A percentile compares a stretch with the other conserved stretches of the same genome.
phyloP scores from a whole-genome alignment of 805 yeast genomes.

The Blastobotrys peoriensis region DNA sequence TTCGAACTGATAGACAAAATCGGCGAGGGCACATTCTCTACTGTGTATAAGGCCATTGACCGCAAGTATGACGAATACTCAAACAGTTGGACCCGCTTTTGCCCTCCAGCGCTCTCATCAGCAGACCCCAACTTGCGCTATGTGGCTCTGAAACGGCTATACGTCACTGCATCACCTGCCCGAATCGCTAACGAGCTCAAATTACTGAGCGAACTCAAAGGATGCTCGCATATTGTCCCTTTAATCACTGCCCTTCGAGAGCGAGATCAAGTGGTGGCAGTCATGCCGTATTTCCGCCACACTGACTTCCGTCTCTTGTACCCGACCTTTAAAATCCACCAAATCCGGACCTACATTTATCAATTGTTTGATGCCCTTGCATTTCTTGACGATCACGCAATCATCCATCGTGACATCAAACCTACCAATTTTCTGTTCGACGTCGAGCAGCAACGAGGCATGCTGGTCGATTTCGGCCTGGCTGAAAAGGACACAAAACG shows the following conservation, averaged over 20 bases:
- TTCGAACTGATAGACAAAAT: slow-evolving; percentile 51
- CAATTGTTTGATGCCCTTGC: slow-evolving; percentile 72
- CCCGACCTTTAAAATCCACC: slow-evolving; percentile 69
- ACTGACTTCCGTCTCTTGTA: slow-evolving; percentile 82
- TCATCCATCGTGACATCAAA: slow-evolving; percentile 90
- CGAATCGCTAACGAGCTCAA: slow-evolving; percentile 86
- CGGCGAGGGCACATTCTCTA: slow-evolving; percentile 62
- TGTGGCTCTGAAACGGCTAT: slow-evolving; percentile 89
- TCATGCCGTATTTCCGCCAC: slow-evolving; percentile 85
- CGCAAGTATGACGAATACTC: slow-evolving; percentile 31
- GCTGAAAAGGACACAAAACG: slow-evolving; percentile 55
- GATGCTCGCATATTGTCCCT: slow-evolving; percentile 72
- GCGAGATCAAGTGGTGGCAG: slow-evolving; percentile 90
- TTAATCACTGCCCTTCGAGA: slow-evolving; percentile 78
- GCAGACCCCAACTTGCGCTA: slow-evolving; percentile 13
- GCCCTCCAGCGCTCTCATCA: slow-evolving; percentile 6
- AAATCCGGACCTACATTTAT: slow-evolving; percentile 73
- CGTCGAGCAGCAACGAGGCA: slow-evolving; percentile 63
- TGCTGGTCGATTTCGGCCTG: slow-evolving; percentile 84
- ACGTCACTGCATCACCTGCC: slow-evolving; percentile 91
- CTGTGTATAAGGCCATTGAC: slow-evolving; percentile 59
- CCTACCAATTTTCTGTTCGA: slow-evolving; percentile 75
- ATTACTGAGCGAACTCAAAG: slow-evolving; percentile 37
- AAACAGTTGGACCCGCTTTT: slow-evolving; percentile 24
- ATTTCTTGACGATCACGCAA: slow-evolving; percentile 66